A percentile compares a stretch with the other conserved stretches of the same genome.
Conservation (phyloP, 306 rosid species). For the Trifolium dubium region DNA sequence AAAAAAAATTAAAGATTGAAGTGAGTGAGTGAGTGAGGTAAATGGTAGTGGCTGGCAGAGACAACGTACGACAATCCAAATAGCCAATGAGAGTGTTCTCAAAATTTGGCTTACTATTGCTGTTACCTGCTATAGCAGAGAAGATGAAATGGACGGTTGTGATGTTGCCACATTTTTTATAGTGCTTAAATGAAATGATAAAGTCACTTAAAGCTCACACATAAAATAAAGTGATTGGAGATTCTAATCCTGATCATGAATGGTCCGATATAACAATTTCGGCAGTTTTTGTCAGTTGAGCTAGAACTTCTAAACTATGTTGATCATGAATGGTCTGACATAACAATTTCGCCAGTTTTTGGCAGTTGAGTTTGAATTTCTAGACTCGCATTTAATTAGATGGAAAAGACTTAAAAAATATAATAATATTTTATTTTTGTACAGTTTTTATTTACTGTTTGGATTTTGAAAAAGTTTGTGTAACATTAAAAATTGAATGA, state of each 20-base stretch:
- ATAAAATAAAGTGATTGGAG: no score
- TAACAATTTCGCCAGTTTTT: no score
- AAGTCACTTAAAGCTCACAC: no score
- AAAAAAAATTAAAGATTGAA: constrained; percentile 44
- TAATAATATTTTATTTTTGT: constrained; percentile 20
- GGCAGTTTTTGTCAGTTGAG: no score
- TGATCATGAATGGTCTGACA: no score
- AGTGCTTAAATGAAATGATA: no score
- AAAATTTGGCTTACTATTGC: constrained; percentile 57
- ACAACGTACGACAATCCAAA: constrained; percentile 48
- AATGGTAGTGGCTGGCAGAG: constrained; percentile 48
- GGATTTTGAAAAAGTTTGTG: constrained; percentile 7
- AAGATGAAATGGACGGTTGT: constrained; percentile 66
- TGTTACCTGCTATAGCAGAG: constrained; percentile 38
- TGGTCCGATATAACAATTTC: no score
- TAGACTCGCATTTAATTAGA: constrained; percentile 12
- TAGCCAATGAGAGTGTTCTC: constrained; percentile 71
- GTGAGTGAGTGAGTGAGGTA: constrained; percentile 42
- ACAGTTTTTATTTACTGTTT: constrained; percentile 5
- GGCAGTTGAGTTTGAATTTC: no score
- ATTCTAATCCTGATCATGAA: no score
- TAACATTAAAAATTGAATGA: background rate
- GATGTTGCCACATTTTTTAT: constrained; percentile 51
- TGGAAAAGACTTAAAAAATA: constrained; percentile 45
- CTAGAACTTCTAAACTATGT: no score